A percentile compares a stretch with the other conserved stretches of the same genome.
Evolutionary conservation across 2,329 filamentous ascomycete genomes (phyloP).

Genomic region (Neocatenulostroma microsporum): DNA sequence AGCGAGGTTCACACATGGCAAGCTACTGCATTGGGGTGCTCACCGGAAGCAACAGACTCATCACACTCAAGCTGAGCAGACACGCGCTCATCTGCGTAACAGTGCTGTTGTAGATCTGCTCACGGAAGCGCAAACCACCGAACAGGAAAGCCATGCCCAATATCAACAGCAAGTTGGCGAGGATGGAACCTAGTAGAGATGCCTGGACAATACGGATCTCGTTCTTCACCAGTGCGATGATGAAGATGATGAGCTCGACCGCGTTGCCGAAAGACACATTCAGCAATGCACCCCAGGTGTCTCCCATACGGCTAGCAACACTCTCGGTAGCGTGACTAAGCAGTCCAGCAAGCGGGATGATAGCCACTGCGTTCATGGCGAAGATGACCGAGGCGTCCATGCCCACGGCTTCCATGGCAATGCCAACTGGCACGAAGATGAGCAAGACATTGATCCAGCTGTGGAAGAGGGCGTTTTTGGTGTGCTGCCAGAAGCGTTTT

Average conservation of each 20-base stretch:
- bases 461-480: constrained; percentile 55
- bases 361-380: constrained; percentile 45
- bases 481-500: constrained; percentile 47
- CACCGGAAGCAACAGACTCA: constrained; percentile 76
- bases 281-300: constrained; percentile 43
- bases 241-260: constrained; percentile 50
- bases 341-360: constrained; percentile 44
- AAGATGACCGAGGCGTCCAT: constrained; percentile 40
- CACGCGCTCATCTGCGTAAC: constrained; percentile 96
- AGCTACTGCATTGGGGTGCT: constrained; percentile 25
- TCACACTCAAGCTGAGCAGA: constrained; percentile 80
- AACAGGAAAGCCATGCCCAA: constrained; percentile 83
- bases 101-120: constrained; percentile 93
- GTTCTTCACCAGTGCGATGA: constrained; percentile 67
- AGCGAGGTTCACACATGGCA: constrained; percentile 3
- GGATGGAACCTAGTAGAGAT: constrained; percentile 81
- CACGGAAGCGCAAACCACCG: constrained; percentile 76
- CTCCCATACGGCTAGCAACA: constrained; percentile 41
- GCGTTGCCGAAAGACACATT: constrained; percentile 62
- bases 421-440: constrained; percentile 71
- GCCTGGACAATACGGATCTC: constrained; percentile 85
- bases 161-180: constrained; percentile 83
- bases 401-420: constrained; percentile 48
- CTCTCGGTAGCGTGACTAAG: constrained; percentile 44
- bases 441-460: constrained; percentile 73